phyloP scores from a whole-genome alignment of 1,139 yeast species.

The Lodderomyces jiufengensis region DNA sequence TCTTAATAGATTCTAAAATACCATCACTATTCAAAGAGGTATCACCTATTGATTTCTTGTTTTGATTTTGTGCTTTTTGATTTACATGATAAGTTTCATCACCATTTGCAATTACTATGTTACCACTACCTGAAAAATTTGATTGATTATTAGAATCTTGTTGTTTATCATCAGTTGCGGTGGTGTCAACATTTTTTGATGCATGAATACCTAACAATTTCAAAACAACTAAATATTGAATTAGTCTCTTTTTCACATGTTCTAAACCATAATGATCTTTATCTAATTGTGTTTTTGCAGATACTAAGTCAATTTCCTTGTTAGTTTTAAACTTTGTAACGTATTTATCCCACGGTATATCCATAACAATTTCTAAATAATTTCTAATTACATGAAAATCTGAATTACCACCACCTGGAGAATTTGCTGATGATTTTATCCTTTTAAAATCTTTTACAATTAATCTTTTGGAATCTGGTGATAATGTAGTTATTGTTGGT shows the following conservation, averaged over 20 bases:
- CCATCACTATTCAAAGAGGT: slow-evolving; percentile 11
- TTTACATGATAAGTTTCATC: slow-evolving; percentile 33
- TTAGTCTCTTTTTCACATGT: slow-evolving; percentile 73
- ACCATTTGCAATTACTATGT: slow-evolving; percentile 33
- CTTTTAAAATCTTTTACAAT: slow-evolving; percentile 63
- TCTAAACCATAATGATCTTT: slow-evolving; percentile 82
- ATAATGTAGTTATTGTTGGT: slow-evolving; percentile 32
- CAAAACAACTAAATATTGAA: slow-evolving; percentile 79
- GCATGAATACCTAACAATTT: slow-evolving; percentile 53
- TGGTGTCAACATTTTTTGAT: slow-evolving; percentile 20
- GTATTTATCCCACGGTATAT: slow-evolving; percentile 58
- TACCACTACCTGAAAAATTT: not conserved
- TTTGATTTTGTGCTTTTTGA: slow-evolving; percentile 26
- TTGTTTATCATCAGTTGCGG: no score
- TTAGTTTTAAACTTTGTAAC: slow-evolving; percentile 38
- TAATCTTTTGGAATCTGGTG: slow-evolving; percentile 53
- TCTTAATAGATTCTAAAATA: slow-evolving; percentile 21
- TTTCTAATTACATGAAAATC: slow-evolving; percentile 73
- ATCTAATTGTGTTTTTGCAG: slow-evolving; percentile 62
- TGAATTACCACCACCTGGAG: slow-evolving; percentile 46
- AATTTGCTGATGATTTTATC: slow-evolving; percentile 51
- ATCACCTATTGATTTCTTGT: slow-evolving; percentile 18
- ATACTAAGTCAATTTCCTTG: slow-evolving; percentile 46
- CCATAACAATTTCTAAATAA: slow-evolving; percentile 67
- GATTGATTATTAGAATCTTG: not conserved